Base-by-base conservation (phyloP, 2,329 filamentous ascomycete genomes). In the Botrytis hyacinthi region DNA sequence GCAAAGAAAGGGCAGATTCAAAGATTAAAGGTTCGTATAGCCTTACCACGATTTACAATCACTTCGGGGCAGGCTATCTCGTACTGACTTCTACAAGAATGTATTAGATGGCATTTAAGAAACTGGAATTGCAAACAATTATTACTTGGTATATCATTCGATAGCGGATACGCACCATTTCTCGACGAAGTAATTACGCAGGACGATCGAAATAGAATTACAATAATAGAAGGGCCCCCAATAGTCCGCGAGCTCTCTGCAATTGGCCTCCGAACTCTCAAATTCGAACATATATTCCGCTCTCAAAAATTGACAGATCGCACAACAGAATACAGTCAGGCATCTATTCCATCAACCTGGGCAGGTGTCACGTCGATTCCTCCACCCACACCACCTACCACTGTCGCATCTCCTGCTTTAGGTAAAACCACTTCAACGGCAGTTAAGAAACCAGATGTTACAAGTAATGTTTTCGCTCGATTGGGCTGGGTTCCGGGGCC, bases 51-150 rank as follows among this genome's bases (percentile, higher is more conserved):
- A 42, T 68, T 57, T n/a, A 42, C 3, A 20, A 35, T 29, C 48
- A 32, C 16, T 16, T 42, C 62, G 32, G 14, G 4, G 26, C 35
- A 42, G 18, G 20, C 5, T 16, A 59, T 51, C 35, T 57, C n/a
- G 54, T 63, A 72, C 78, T 77, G 65, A 79, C 72, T 29, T 37
- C 40, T 60, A 44, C 26, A 74, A 80, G 80, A 81, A 78, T 76
- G 74, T 69, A 83, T 87, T 14, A 82, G 83, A 65, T 90, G 88
- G 85, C 85, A 91, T 79, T 81, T 91, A 65, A 83, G 84, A 76
- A 90, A 90, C 75, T 81, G 84, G 75, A 90, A 89, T 78, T 91
- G 89, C 83, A 88, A 86, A 78, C 86, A 89, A 76, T 84, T 91
- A 66, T 81, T 91, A 48, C 82, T 91, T 51, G 90, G 89, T 63